Conservation (phyloP, 2,329 filamentous ascomycete species). For the Diaporthe destruens region DNA sequence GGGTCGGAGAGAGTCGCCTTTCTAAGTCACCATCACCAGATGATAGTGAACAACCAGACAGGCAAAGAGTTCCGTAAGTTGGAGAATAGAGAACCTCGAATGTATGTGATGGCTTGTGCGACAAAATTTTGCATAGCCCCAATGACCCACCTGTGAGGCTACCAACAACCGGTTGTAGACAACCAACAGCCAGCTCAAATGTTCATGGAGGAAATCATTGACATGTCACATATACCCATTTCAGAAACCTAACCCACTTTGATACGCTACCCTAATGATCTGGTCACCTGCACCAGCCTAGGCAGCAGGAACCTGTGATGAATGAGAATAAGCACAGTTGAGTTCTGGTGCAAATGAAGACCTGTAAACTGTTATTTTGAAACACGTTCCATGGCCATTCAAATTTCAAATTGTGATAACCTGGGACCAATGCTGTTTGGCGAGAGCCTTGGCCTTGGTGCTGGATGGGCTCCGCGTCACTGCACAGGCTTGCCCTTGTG, state of each 20-base stretch:
- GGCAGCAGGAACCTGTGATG: too few species aligned
- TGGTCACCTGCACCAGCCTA: too few species aligned
- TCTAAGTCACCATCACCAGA: background rate
- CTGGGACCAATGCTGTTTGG: background rate
- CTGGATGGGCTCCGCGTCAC: background rate
- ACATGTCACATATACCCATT: background rate
- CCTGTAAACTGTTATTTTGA: too few species aligned
- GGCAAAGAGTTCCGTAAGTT: too few species aligned
- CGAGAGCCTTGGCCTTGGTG: background rate
- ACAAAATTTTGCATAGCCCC: background rate
- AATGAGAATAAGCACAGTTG: too few species aligned
- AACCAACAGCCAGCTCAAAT: background rate
- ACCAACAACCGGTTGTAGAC: background rate
- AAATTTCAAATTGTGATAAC: background rate
- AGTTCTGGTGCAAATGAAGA: too few species aligned
- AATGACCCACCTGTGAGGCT: background rate
- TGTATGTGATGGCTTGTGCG: background rate
- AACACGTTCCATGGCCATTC: background rate
- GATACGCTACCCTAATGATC: too few species aligned
- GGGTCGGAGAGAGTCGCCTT: background rate
- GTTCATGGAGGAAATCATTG: background rate
- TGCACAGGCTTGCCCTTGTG: background rate
- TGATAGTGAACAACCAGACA: background rate
- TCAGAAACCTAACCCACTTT: too few species aligned
- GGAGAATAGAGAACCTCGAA: too few species aligned